Conservation (phyloP, 495 filamentous ascomycete genomes). For the Extremus antarcticus region DNA sequence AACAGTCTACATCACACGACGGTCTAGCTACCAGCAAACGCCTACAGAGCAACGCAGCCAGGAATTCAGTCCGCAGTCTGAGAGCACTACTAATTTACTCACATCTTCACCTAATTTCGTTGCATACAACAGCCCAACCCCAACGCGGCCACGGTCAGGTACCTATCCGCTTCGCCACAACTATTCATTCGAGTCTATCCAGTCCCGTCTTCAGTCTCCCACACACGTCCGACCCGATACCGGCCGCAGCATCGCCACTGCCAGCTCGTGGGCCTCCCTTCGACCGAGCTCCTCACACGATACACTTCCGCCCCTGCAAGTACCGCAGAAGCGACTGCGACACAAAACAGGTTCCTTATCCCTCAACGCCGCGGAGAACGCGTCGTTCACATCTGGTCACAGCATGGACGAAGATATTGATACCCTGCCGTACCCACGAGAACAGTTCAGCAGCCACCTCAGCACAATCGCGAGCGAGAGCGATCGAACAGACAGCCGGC, state of each 20-base stretch:
- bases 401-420: slow-evolving; percentile 15
- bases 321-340: slow-evolving; percentile 21
- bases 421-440: slow-evolving; percentile 12
- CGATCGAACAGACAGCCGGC: slow-evolving; percentile 20
- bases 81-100: background rate
- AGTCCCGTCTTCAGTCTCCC: slow-evolving; percentile 24
- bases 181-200: slow-evolving; percentile 17
- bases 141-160: slow-evolving; percentile 5
- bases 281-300: slow-evolving; percentile 7
- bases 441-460: slow-evolving; percentile 25
- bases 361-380: background rate
- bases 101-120: slow-evolving; percentile 16
- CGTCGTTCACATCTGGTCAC: slow-evolving; percentile 4
- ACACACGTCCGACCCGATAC: slow-evolving; percentile 24
- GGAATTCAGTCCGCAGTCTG: slow-evolving; percentile 2
- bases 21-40: background rate
- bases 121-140: slow-evolving; percentile 4
- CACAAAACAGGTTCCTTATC: slow-evolving; percentile 1
- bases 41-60: background rate
- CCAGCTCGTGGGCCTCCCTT: slow-evolving; percentile 21
- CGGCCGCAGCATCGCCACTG: slow-evolving; percentile 23
- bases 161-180: slow-evolving; percentile 10
- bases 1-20: background rate
- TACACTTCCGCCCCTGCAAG: slow-evolving; percentile 17
- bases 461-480: slow-evolving; percentile 33